phyloP scores from a whole-genome alignment of 306 rosid genomes.

The Trifolium repens region DNA sequence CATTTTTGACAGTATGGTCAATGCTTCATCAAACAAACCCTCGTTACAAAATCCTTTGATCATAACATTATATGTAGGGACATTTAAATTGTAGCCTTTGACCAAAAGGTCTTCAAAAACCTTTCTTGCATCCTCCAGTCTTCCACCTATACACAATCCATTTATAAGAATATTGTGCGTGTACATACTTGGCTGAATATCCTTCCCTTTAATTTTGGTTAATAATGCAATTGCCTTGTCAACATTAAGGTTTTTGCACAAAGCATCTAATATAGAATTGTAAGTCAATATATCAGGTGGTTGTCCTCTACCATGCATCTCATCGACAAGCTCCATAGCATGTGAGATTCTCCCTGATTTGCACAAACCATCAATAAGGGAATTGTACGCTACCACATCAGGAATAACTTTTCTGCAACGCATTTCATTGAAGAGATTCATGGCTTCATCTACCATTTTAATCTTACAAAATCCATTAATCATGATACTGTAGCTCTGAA shows the following conservation, averaged over 20 bases:
- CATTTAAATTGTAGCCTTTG: background rate
- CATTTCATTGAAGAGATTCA: background rate
- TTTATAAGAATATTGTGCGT: background rate
- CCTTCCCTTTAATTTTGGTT: background rate
- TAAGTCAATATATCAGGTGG: background rate
- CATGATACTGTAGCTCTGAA: background rate
- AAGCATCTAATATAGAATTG: background rate
- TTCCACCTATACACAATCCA: background rate
- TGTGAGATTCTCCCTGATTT: background rate
- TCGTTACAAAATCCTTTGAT: background rate
- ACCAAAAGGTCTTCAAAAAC: background rate
- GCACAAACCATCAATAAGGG: constrained; percentile 9
- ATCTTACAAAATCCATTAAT: background rate
- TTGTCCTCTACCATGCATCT: background rate
- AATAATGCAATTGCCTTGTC: background rate
- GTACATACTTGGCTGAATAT: background rate
- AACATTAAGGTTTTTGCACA: background rate
- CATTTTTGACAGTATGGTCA: background rate
- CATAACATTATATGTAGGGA: background rate
- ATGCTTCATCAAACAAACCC: background rate
- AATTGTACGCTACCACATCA: background rate
- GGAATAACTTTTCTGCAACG: background rate
- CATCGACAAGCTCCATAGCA: background rate
- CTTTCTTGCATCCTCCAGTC: background rate
- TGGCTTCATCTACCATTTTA: background rate